Evolutionary conservation across 1,284 basidiomycete genomes (phyloP).

Genomic region (Tilletiaria anomala): DNA sequence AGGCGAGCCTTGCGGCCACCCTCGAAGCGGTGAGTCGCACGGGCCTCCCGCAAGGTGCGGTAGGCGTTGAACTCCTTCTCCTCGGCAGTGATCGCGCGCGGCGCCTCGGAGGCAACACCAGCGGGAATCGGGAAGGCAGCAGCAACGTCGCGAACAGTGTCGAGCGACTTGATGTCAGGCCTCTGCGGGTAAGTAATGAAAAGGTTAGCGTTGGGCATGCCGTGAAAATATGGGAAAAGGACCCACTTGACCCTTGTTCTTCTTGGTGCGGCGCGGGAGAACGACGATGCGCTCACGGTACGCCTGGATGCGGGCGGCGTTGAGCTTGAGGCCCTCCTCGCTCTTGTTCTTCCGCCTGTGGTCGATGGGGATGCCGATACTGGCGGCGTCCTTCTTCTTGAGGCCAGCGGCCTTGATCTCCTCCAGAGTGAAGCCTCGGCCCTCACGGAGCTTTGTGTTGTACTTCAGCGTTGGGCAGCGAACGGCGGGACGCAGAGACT

Average conservation of each 20-base stretch:
- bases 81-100: slow-evolving; percentile 82
- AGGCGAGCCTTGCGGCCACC: slow-evolving; percentile 63
- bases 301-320: slow-evolving; percentile 84
- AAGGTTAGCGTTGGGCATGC: not conserved
- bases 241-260: slow-evolving; percentile 89
- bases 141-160: slow-evolving; percentile 53
- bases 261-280: slow-evolving; percentile 64
- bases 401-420: slow-evolving; percentile 96
- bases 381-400: slow-evolving; percentile 80
- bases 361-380: slow-evolving; percentile 89
- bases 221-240: slow-evolving; percentile 41
- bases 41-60: slow-evolving; percentile 72
- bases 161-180: slow-evolving; percentile 61
- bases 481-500: slow-evolving; percentile 88
- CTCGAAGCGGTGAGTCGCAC: slow-evolving; percentile 69
- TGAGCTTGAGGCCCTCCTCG: slow-evolving; percentile 91
- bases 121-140: slow-evolving; percentile 48
- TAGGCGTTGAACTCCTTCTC: slow-evolving; percentile 72
- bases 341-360: slow-evolving; percentile 92
- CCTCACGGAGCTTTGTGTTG: slow-evolving; percentile 95
- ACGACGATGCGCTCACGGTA: slow-evolving; percentile 69
- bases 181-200: slow-evolving; percentile 5
- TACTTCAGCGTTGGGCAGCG: slow-evolving; percentile 93
- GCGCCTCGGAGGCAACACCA: slow-evolving; percentile 57
- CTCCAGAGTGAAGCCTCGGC: slow-evolving; percentile 85